Evolutionary conservation across 352 stramenopile genomes (phyloP).

Genomic region (Globisporangium carolinianum): DNA sequence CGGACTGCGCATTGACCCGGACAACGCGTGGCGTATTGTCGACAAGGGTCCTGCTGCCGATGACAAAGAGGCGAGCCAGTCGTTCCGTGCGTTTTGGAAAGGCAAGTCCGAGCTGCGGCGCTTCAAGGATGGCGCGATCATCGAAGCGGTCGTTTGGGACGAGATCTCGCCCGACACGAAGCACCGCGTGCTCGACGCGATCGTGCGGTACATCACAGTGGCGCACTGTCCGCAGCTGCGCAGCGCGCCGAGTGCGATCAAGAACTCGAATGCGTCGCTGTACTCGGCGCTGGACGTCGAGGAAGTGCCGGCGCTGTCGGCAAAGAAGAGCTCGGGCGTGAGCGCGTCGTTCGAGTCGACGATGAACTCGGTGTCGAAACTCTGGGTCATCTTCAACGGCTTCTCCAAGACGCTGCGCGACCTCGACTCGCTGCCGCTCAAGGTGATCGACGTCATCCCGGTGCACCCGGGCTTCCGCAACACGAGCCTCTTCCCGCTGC

Average conservation of each 20-base stretch:
- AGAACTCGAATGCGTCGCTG: slow-evolving; percentile 68
- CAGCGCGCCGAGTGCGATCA: slow-evolving; percentile 35
- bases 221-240: slow-evolving; percentile 56
- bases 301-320: slow-evolving; percentile 20
- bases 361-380: slow-evolving; percentile 67
- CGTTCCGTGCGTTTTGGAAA: slow-evolving; percentile 88
- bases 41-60: slow-evolving; percentile 86
- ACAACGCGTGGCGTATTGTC: slow-evolving; percentile 76
- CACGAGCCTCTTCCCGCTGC: slow-evolving; percentile 77
- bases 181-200: slow-evolving; percentile 61
- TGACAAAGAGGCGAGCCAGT: slow-evolving; percentile 50
- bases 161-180: slow-evolving; percentile 61
- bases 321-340: slow-evolving; percentile 33
- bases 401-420: slow-evolving; percentile 72
- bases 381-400: slow-evolving; percentile 77
- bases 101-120: slow-evolving; percentile 82
- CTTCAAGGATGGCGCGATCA: slow-evolving; percentile 87
- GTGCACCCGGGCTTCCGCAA: slow-evolving; percentile 81
- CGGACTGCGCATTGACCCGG: slow-evolving; percentile 72
- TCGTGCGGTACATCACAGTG: slow-evolving; percentile 69
- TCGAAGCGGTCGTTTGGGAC: slow-evolving; percentile 88
- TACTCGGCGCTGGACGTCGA: slow-evolving; percentile 65
- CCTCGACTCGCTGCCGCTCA: slow-evolving; percentile 78
- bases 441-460: slow-evolving; percentile 75
- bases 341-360: slow-evolving; percentile 57